phyloP scores from a whole-genome alignment of 192 early-diverging fungal species.

The Phycomyces nitens region DNA sequence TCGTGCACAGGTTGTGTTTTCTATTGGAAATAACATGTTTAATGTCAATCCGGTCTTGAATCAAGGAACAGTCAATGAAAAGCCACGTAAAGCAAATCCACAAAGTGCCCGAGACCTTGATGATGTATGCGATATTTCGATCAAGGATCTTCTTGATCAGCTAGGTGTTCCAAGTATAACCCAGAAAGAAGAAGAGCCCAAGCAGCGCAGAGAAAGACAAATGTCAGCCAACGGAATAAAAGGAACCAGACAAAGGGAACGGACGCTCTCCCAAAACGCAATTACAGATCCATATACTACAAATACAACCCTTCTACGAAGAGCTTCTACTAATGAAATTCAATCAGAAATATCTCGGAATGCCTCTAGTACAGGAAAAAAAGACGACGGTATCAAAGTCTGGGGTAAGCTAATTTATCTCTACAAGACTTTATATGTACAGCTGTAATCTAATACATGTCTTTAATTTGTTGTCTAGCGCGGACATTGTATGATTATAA shows the following conservation, averaged over 20 bases:
- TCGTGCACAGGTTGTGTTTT: conserved; percentile 32
- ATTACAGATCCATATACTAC: background rate
- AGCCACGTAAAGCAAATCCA: background rate
- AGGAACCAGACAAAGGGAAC: conserved; percentile 12
- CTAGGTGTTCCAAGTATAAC: conserved; percentile 2
- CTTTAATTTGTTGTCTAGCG: background rate
- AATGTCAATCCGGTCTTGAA: conserved; percentile 21
- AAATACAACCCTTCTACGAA: background rate
- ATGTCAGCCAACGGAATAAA: conserved; percentile 6
- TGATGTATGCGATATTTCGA: conserved; percentile 12
- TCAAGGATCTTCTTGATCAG: conserved; percentile 11
- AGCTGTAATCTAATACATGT: background rate
- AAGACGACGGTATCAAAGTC: conserved; percentile 3
- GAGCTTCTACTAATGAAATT: too few relatives aligned
- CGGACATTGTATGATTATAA: conserved; percentile 43
- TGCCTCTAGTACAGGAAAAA: background rate
- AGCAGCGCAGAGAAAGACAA: background rate
- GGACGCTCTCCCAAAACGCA: background rate
- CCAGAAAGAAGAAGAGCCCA: background rate
- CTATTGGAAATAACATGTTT: conserved; percentile 43
- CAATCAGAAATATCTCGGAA: background rate
- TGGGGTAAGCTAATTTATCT: conserved; percentile 9
- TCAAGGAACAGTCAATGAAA: background rate
- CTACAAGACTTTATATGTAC: background rate
- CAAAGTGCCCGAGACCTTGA: background rate